Percentiles rank a stretch among this genome's conserved stretches.
Evolutionary conservation across 2,329 filamentous ascomycete species (phyloP).

Genomic region (Fusarium papillatum): DNA sequence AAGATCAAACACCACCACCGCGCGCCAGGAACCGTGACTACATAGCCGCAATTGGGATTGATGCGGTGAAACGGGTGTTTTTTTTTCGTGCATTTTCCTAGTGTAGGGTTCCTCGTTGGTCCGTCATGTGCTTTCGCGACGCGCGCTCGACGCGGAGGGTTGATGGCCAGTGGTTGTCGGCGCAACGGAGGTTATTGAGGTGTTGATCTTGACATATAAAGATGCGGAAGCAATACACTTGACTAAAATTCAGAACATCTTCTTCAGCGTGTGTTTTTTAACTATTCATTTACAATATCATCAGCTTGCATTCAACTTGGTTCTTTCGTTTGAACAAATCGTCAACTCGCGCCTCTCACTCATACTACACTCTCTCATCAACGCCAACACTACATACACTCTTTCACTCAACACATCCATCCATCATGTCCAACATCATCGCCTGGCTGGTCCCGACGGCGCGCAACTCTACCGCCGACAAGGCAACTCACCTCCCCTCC

Average conservation of each 20-base stretch:
- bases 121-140: slow-evolving; percentile 24
- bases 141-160: slow-evolving; percentile 21
- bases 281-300: not conserved
- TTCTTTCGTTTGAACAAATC: slow-evolving; percentile 43
- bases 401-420: not conserved
- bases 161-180: slow-evolving; percentile 37
- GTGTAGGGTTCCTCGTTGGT: slow-evolving; percentile 5
- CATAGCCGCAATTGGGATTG: slow-evolving; percentile 4
- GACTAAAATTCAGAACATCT: slow-evolving; percentile 13
- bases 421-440: slow-evolving; percentile 48
- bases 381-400: slow-evolving; percentile 10
- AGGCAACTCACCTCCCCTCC: slow-evolving; percentile 47
- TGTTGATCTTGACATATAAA: slow-evolving; percentile 36
- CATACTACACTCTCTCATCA: slow-evolving; percentile 19
- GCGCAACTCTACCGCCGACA: slow-evolving; percentile 49
- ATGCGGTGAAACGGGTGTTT: slow-evolving; percentile 31
- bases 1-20: slow-evolving; percentile 30
- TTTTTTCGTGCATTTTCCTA: slow-evolving; percentile 6
- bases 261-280: slow-evolving; percentile 34
- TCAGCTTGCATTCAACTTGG: slow-evolving; percentile 10
- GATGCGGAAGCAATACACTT: not conserved
- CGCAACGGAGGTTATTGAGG: slow-evolving; percentile 25
- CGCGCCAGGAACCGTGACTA: not conserved
- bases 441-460: slow-evolving; percentile 56
- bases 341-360: slow-evolving; percentile 21